phyloP scores from a whole-genome alignment of 2,329 filamentous ascomycete species.

The Ophiostoma populinum region DNA sequence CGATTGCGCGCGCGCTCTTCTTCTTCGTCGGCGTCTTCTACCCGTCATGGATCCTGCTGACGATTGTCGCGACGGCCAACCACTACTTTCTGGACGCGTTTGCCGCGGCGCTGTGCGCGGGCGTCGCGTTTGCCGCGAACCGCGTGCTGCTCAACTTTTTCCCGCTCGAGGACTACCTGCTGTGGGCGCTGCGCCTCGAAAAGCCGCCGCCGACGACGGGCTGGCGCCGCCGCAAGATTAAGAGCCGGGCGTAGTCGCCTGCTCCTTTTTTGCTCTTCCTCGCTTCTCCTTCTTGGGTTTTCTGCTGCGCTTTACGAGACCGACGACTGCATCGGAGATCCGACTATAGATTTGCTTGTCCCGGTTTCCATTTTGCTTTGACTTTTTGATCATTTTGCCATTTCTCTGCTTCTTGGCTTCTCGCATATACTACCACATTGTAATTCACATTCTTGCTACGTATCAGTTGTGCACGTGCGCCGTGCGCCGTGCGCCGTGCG shows the following conservation, averaged over 20 bases:
- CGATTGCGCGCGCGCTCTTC: conserved; percentile 6
- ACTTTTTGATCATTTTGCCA: not conserved
- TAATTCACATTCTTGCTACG: too few relatives aligned
- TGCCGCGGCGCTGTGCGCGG: conserved; percentile 43
- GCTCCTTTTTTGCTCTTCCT: not conserved
- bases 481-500: too few relatives aligned
- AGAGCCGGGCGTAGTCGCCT: conserved; percentile 1
- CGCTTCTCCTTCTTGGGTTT: not conserved
- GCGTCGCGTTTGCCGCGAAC: conserved; percentile 37
- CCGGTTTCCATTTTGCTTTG: not conserved
- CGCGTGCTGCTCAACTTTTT: conserved; percentile 31
- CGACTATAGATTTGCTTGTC: too few relatives aligned
- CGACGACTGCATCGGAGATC: too few relatives aligned
- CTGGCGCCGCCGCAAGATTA: conserved; percentile 3
- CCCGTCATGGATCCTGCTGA: conserved; percentile 33
- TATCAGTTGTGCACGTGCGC: too few relatives aligned
- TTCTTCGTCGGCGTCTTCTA: conserved; percentile 29
- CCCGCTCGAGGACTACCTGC: conserved; percentile 39
- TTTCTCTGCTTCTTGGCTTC: not conserved
- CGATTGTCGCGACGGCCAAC: conserved; percentile 45
- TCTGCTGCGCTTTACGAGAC: too few relatives aligned
- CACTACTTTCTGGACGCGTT: conserved; percentile 50
- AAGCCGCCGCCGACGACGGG: conserved; percentile 40
- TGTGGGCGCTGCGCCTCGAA: conserved; percentile 43
- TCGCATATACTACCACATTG: too few relatives aligned